phyloP scores from a whole-genome alignment of 129 eudicot genomes.

The Ambrosia trifida region DNA sequence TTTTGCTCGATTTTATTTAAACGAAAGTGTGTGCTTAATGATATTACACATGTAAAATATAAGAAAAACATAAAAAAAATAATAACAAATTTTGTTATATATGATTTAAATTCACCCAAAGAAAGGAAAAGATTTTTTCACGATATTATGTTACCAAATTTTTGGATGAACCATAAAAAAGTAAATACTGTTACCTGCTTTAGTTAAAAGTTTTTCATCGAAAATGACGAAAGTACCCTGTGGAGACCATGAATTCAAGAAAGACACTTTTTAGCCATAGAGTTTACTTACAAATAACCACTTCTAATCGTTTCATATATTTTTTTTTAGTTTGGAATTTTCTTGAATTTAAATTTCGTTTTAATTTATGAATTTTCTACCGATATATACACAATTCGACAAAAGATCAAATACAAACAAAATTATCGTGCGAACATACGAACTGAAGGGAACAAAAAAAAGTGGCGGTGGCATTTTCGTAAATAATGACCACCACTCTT shows the following conservation, averaged over 20 bases:
- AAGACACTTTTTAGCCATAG: not conserved
- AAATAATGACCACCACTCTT: too few relatives aligned
- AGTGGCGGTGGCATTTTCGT: too few relatives aligned
- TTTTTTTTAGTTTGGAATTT: not conserved
- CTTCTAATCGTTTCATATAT: not conserved
- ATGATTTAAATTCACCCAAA: not conserved
- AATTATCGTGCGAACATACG: too few relatives aligned
- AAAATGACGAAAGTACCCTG: conserved; percentile 25
- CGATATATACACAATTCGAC: too few relatives aligned
- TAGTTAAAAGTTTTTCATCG: not conserved
- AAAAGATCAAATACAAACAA: too few relatives aligned
- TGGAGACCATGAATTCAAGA: not conserved
- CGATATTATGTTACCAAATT: not conserved
- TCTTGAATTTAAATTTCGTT: not conserved
- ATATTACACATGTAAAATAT: too few relatives aligned
- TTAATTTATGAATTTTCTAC: too few relatives aligned
- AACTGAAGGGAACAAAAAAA: too few relatives aligned
- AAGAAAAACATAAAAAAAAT: too few relatives aligned
- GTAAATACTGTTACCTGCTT: not conserved
- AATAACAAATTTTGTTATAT: too few relatives aligned
- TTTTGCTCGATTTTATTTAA: too few relatives aligned
- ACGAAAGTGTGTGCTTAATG: too few relatives aligned
- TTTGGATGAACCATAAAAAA: not conserved
- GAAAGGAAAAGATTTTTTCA: not conserved
- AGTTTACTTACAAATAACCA: conserved; percentile 2